Base-by-base conservation (phyloP, 257 asterid genomes). In the Solanum sitiens region DNA sequence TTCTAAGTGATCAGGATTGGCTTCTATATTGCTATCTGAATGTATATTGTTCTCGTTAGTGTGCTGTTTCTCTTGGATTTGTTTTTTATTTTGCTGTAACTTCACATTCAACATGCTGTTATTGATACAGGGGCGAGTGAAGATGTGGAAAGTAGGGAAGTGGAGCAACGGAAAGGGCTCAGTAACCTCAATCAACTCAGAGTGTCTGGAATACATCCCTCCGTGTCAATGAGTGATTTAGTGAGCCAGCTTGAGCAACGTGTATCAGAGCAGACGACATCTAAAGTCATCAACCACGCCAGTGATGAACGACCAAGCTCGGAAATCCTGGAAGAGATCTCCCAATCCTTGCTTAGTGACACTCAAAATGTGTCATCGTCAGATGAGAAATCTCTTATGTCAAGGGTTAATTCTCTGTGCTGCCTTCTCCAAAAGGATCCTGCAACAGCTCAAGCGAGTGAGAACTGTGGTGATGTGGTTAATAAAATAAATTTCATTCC, bases 331-430 rank as follows among this genome's bases (percentile, higher is more conserved):
- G 98, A 97, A 2, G 94, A 94, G 74, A 93, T 96, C 71, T 93
- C 89, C 61, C 93, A 93, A 18, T 95, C 94, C 91, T 90, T 97
- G 92, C 93, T 96, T 42, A 94, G 92, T 11, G 98, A 96, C 30
- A 32, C 92, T 53, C 98, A 95, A 76, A 88, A 91, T 87, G 80
- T 88, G 85, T 89, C 96, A 0, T 94, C 92, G 40, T 90, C 98
- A 4, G 98, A 93, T 70, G 99, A 96, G 91, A 95, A 94, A 87
- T 92, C 93, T 1, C 98, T 97, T 77, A 93, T 96, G 97, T 89
- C 98, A 18, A 91, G 99, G 90, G 98, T 97, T 76, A 92, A 96
- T 87, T 97, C 99, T 45, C 98, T 97, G 3, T 95, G 99, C 94
- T 95, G 98, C 89, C 98, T 97, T 89, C 93, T 97, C 86, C 99